phyloP scores from a whole-genome alignment of 495 filamentous ascomycete species.

The Tetracladium marchalianum region DNA sequence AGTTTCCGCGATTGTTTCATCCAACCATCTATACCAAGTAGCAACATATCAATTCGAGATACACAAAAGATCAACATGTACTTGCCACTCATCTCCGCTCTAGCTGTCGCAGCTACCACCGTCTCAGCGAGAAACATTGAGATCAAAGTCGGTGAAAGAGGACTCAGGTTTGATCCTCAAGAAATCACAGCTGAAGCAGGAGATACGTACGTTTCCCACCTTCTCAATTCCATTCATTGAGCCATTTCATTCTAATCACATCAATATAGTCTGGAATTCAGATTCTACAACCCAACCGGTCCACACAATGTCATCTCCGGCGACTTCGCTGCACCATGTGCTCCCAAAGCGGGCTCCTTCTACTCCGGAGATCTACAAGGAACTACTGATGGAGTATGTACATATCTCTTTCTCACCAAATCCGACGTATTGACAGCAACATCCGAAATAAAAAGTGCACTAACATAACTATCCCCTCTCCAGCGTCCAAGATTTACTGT shows the following conservation, averaged over 20 bases:
- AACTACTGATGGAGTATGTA: constrained; percentile 49
- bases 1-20: too few species aligned
- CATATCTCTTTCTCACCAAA: too few species aligned
- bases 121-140: not conserved
- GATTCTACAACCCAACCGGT: constrained; percentile 48
- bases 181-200: constrained; percentile 43
- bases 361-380: constrained; percentile 35
- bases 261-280: constrained; percentile 60
- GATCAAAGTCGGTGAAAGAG: constrained; percentile 9
- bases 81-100: not conserved
- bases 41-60: too few species aligned
- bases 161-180: constrained; percentile 48
- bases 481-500: constrained; percentile 34
- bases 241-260: not conserved
- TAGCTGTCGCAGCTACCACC: not conserved
- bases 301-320: constrained; percentile 56
- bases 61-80: not conserved
- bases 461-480: too few species aligned
- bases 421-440: too few species aligned
- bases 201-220: constrained; percentile 26
- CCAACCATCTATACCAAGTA: too few species aligned
- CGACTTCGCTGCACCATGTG: constrained; percentile 55
- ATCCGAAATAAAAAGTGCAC: too few species aligned
- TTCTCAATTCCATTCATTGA: not conserved
- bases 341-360: constrained; percentile 29